Percentiles rank a stretch among this genome's conserved stretches.
phyloP scores from a whole-genome alignment of 345 rosid species.

The Rhodamnia argentea region DNA sequence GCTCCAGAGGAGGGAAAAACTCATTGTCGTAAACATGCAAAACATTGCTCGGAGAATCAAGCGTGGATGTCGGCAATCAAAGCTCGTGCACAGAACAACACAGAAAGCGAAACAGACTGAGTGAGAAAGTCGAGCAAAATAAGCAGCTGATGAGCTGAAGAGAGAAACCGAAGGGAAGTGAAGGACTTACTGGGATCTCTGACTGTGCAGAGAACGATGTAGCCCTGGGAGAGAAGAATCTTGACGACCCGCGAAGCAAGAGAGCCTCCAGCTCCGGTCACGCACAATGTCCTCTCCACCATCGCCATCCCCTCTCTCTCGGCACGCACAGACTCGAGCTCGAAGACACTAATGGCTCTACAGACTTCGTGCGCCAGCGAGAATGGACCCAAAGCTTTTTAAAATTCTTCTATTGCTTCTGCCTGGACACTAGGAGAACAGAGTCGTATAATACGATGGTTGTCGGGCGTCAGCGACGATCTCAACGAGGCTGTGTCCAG shows the following conservation, averaged over 20 bases:
- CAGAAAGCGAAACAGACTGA: neutral
- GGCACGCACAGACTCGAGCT: neutral
- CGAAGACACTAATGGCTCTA: neutral
- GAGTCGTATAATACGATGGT: neutral
- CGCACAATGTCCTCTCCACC: conserved; percentile 1
- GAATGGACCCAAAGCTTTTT: neutral
- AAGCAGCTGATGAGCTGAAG: neutral
- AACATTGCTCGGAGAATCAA: neutral
- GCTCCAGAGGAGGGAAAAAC: too few relatives aligned
- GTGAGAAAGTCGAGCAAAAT: neutral
- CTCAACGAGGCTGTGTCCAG: neutral
- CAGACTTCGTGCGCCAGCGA: neutral
- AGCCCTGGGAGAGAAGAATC: conserved; percentile 16
- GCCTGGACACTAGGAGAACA: neutral
- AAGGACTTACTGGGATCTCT: conserved; percentile 10
- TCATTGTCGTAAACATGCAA: neutral
- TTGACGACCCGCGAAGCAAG: conserved; percentile 17
- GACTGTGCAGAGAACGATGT: conserved; percentile 14
- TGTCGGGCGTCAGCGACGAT: neutral
- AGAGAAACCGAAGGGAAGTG: neutral
- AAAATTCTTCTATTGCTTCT: neutral
- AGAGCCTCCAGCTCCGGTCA: conserved; percentile 17
- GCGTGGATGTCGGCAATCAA: neutral
- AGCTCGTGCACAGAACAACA: neutral
- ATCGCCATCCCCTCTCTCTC: neutral